These are phyloP conservation scores for Fraxinus excelsior DNA, from an alignment of 257 asterid genomes.

Conservation along the genomic window DNA sequence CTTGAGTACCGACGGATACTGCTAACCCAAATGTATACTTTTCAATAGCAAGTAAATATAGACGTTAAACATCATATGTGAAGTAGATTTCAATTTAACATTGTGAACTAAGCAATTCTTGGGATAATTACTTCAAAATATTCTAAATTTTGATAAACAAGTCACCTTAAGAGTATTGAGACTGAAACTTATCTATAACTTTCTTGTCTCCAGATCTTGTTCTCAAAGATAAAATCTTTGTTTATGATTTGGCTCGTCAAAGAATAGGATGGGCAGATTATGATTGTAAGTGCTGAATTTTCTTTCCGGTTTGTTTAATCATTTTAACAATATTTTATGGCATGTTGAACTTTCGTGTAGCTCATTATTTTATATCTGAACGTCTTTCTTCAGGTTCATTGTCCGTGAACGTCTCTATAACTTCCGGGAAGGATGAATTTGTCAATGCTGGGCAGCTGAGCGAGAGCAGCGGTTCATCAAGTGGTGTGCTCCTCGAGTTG, in stretches of 20 bases:
- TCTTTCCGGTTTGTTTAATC: not conserved
- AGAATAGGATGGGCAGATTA: conserved; percentile 88
- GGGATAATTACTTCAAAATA: too few relatives aligned
- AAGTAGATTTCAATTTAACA: too few relatives aligned
- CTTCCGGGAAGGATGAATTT: conserved; percentile 76
- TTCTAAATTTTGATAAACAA: not conserved
- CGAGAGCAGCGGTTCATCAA: too few relatives aligned
- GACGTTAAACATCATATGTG: too few relatives aligned
- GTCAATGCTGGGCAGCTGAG: conserved; percentile 73
- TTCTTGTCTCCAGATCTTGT: conserved; percentile 61
- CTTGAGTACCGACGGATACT: not conserved
- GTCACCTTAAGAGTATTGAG: conserved; percentile 2
- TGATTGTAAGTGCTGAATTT: conserved; percentile 62
- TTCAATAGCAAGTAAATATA: too few relatives aligned
- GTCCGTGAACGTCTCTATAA: conserved; percentile 76
- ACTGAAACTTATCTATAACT: too few relatives aligned
- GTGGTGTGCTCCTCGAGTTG: not conserved
- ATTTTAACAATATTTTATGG: too few relatives aligned
- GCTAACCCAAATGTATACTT: too few relatives aligned
- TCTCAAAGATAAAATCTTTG: conserved; percentile 78
- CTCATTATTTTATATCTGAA: not conserved
- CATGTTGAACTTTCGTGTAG: too few relatives aligned
- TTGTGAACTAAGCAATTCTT: too few relatives aligned
- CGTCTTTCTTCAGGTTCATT: conserved; percentile 59
- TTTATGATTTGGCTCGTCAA: conserved; percentile 83